These are phyloP conservation scores for Wallacemonas sp. DNA, from an alignment of 208 protist species.

Conservation along the genomic window DNA sequence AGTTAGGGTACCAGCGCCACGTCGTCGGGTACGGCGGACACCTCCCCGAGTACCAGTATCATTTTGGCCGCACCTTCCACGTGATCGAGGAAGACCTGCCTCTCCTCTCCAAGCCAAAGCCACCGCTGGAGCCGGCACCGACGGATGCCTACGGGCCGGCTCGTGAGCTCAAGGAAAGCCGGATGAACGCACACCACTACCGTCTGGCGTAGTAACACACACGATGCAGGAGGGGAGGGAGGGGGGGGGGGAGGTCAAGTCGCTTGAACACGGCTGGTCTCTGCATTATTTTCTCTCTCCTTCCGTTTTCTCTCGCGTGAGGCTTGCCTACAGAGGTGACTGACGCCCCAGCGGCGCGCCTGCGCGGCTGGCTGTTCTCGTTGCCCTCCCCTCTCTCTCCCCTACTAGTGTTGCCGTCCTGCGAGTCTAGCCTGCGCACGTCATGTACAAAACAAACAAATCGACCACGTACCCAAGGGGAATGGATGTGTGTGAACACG, in stretches of 20 bases:
- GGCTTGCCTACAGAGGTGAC: too few species aligned
- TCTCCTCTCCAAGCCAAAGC: slow-evolving; percentile 54
- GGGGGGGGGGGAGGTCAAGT: too few species aligned
- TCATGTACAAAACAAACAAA: too few species aligned
- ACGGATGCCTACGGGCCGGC: slow-evolving; percentile 51
- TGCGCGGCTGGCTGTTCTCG: too few species aligned
- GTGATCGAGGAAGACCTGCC: slow-evolving; percentile 86
- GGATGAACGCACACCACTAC: slow-evolving; percentile 75
- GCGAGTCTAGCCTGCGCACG: too few species aligned
- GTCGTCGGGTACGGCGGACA: slow-evolving; percentile 77
- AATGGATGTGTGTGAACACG: too few species aligned
- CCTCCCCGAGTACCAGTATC: slow-evolving; percentile 69
- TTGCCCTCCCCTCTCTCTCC: too few species aligned
- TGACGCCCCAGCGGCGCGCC: too few species aligned
- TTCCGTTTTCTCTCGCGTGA: too few species aligned
- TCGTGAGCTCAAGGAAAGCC: slow-evolving; percentile 57
- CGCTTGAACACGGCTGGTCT: not conserved
- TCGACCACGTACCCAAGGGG: too few species aligned
- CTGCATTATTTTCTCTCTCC: slow-evolving; percentile 1
- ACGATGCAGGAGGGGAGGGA: too few species aligned
- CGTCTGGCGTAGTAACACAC: slow-evolving; percentile 61
- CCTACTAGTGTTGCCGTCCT: too few species aligned
- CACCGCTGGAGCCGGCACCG: slow-evolving; percentile 28
- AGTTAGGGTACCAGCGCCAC: slow-evolving; percentile 56
- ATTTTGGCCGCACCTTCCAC: slow-evolving; percentile 88